A percentile compares a stretch with the other conserved stretches of the same genome.
Conservation (phyloP, 192 early-diverging fungal genomes). For the Coemansia guatemalensis region DNA sequence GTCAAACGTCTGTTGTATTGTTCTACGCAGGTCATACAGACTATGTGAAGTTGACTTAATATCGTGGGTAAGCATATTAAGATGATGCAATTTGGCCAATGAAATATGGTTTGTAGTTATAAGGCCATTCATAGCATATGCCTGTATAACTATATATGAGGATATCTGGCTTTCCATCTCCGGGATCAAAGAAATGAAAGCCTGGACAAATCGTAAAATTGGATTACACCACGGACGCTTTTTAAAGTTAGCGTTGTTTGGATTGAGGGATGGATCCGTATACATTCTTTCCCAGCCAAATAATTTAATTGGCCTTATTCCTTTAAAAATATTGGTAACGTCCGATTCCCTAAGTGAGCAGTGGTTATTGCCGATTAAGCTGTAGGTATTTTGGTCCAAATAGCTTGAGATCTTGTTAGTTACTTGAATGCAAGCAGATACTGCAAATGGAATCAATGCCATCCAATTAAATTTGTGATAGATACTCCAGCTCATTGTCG, state of each 20-base stretch:
- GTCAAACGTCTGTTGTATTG: too few species aligned
- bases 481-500: constrained; percentile 3
- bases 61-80: neutral
- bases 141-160: neutral
- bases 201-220: neutral
- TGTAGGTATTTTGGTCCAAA: too few species aligned
- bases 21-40: too few species aligned
- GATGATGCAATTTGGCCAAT: neutral
- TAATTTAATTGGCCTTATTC: constrained; percentile 1
- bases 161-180: neutral
- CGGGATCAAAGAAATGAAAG: too few species aligned
- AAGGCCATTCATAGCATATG: neutral
- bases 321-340: neutral
- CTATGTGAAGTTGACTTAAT: neutral
- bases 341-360: too few species aligned
- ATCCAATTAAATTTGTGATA: constrained; percentile 20
- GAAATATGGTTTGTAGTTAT: neutral
- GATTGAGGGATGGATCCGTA: neutral
- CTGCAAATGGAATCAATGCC: constrained; percentile 13
- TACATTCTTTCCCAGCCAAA: constrained; percentile 9
- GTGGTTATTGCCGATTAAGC: too few species aligned
- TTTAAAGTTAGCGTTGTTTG: neutral
- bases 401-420: neutral
- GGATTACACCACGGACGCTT: neutral
- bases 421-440: neutral